Conservation (phyloP, 192 early-diverging fungal genomes). For the Coemansia aciculifera region DNA sequence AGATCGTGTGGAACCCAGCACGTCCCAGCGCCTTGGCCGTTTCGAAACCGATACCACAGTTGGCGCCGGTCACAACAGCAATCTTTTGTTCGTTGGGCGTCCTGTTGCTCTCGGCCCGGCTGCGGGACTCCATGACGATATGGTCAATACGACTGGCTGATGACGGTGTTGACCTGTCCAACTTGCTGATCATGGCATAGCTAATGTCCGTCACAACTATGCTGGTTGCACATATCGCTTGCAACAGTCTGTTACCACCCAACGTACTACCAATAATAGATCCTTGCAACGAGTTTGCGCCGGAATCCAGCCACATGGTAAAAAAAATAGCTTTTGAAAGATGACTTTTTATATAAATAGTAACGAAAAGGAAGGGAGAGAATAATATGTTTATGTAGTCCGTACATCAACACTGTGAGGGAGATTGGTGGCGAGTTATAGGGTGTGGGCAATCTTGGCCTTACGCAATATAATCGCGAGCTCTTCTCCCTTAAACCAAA, state of each 20-base stretch:
- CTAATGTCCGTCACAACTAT: slow-evolving; percentile 11
- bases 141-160: slow-evolving; percentile 36
- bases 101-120: not conserved
- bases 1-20: slow-evolving; percentile 46
- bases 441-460: not conserved
- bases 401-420: too few species aligned
- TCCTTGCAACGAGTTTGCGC: slow-evolving; percentile 12
- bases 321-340: not conserved
- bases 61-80: slow-evolving; percentile 53
- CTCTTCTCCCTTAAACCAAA: not conserved
- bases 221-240: not conserved
- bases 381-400: not conserved
- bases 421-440: not conserved
- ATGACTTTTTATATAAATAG: not conserved
- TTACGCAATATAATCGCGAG: not conserved
- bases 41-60: slow-evolving; percentile 57
- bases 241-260: not conserved
- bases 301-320: slow-evolving; percentile 9
- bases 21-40: slow-evolving; percentile 54
- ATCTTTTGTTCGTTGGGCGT: slow-evolving; percentile 12
- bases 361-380: not conserved
- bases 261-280: slow-evolving; percentile 1
- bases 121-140: slow-evolving; percentile 19
- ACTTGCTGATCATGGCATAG: slow-evolving; percentile 34
- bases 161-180: slow-evolving; percentile 19